A percentile compares a stretch with the other conserved stretches of the same genome.
Conservation (phyloP, 257 asterid species). For the Rauvolfia tetraphylla region DNA sequence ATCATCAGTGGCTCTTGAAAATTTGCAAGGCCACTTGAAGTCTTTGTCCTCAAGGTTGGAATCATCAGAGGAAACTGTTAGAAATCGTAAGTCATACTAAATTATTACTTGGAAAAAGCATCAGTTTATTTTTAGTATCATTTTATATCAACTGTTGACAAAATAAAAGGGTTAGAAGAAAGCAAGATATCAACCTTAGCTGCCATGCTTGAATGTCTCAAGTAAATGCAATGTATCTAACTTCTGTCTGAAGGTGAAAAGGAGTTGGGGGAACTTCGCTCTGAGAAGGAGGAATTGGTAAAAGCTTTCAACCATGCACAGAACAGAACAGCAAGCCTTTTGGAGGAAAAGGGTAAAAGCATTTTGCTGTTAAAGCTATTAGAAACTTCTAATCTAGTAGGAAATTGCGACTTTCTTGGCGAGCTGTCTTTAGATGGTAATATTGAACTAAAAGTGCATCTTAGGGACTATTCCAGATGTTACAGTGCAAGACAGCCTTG, state of each 20-base stretch:
- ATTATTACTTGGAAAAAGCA: conserved; percentile 3
- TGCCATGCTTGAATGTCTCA: conserved; percentile 1
- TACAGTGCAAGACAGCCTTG: background rate
- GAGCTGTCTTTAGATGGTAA: background rate
- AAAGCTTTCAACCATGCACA: conserved; percentile 52
- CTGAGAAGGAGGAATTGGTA: conserved; percentile 58
- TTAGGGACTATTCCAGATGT: background rate
- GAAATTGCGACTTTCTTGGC: background rate
- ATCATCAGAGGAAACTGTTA: conserved; percentile 64
- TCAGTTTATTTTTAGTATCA: background rate
- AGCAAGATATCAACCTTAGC: background rate
- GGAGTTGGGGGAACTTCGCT: conserved; percentile 66
- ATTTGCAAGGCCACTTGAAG: conserved; percentile 60
- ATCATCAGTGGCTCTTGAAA: conserved; percentile 66
- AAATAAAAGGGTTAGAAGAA: background rate
- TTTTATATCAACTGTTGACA: background rate
- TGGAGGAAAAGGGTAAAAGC: conserved; percentile 79
- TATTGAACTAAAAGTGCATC: background rate
- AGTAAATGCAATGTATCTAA: conserved; percentile 21
- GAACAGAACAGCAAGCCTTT: conserved; percentile 39
- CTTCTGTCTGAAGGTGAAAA: conserved; percentile 56
- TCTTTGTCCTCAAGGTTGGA: conserved; percentile 61
- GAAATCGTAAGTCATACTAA: conserved; percentile 57
- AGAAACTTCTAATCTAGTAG: background rate
- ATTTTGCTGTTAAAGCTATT: conserved; percentile 3